Conservation (phyloP, 768 basidiomycete genomes). For the Chlorophyllum brunneum region DNA sequence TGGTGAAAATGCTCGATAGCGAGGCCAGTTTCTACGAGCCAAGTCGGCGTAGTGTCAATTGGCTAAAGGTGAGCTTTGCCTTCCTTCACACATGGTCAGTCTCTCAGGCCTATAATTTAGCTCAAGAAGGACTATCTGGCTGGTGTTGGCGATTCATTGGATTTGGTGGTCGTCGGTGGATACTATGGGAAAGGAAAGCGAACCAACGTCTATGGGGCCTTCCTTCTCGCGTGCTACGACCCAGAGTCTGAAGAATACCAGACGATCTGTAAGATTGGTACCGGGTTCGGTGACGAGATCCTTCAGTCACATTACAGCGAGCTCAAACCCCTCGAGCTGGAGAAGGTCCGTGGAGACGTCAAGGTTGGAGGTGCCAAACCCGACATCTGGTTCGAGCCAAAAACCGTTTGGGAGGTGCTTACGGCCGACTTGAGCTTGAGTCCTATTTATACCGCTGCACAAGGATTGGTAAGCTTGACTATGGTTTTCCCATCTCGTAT, state of each 20-base stretch:
- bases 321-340: slow-evolving; percentile 73
- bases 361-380: slow-evolving; percentile 93
- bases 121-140: slow-evolving; percentile 98
- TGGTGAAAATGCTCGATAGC: slow-evolving; percentile 98
- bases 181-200: slow-evolving; percentile 99
- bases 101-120: slow-evolving; percentile 36
- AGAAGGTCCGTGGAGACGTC: slow-evolving; percentile 73
- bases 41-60: slow-evolving; percentile 91
- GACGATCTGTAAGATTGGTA: slow-evolving; percentile 98
- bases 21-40: slow-evolving; percentile 95
- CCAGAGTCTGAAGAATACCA: slow-evolving; percentile 92
- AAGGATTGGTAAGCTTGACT: slow-evolving; percentile 68
- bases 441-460: slow-evolving; percentile 93
- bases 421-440: slow-evolving; percentile 96
- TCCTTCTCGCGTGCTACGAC: slow-evolving; percentile 96
- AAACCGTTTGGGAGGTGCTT: slow-evolving; percentile 96
- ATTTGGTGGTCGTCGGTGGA: slow-evolving; percentile 95
- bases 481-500: not conserved
- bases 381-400: slow-evolving; percentile 97
- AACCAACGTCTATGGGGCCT: slow-evolving; percentile 96
- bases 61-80: slow-evolving; percentile 78
- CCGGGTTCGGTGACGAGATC: slow-evolving; percentile 93
- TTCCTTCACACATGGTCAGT: not conserved
- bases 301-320: slow-evolving; percentile 77
- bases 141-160: slow-evolving; percentile 95